Evolutionary conservation across 1,284 basidiomycete genomes (phyloP).

Genomic region (Cryptococcus depauperatus): DNA sequence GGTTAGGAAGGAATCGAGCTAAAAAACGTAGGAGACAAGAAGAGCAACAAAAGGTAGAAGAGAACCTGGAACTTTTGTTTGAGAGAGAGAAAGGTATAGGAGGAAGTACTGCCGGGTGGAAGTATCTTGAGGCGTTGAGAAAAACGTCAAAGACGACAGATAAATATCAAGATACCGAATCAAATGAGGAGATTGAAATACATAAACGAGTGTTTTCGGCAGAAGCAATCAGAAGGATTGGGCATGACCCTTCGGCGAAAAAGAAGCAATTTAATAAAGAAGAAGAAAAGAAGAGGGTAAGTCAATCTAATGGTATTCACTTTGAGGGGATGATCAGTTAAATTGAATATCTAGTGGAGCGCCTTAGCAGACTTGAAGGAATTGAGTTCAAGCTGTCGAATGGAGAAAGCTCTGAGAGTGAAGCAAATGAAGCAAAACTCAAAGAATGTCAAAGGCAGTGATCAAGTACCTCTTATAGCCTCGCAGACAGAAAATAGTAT

Average conservation of each 20-base stretch:
- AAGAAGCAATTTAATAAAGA: slow-evolving; percentile 14
- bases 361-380: slow-evolving; percentile 13
- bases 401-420: slow-evolving; percentile 6
- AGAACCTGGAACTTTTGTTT: slow-evolving; percentile 54
- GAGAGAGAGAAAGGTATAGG: slow-evolving; percentile 31
- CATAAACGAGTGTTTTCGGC: slow-evolving; percentile 32
- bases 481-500: slow-evolving; percentile 4
- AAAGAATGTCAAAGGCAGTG: slow-evolving; percentile 5
- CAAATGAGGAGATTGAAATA: slow-evolving; percentile 34
- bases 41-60: slow-evolving; percentile 56
- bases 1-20: slow-evolving; percentile 63
- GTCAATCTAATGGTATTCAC: slow-evolving; percentile 1
- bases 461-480: slow-evolving; percentile 2
- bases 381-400: slow-evolving; percentile 7
- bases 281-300: slow-evolving; percentile 22
- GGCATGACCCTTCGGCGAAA: slow-evolving; percentile 39
- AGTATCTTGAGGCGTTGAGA: slow-evolving; percentile 29
- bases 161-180: neutral
- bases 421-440: slow-evolving; percentile 3
- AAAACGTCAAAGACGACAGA: neutral
- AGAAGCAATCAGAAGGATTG: slow-evolving; percentile 37
- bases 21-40: slow-evolving; percentile 59
- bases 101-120: slow-evolving; percentile 32
- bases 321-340: neutral
- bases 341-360: slow-evolving; percentile 11